A percentile compares a stretch with the other conserved stretches of the same genome.
Evolutionary conservation across 2,329 filamentous ascomycete species (phyloP).

Genomic region (Cucurbitaria berberidis): DNA sequence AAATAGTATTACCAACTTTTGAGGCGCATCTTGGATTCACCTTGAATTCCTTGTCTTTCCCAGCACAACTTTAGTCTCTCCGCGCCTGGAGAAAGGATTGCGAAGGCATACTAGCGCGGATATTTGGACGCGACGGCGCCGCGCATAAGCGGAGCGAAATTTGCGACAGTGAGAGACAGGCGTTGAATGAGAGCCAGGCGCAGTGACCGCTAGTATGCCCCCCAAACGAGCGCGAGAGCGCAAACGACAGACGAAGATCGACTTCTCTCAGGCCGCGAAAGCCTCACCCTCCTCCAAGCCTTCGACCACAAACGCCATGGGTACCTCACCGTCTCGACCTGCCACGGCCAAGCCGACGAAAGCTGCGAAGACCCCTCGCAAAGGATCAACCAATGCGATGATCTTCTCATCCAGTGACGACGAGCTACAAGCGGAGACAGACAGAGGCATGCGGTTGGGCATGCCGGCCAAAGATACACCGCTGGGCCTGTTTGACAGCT

Average conservation of each 20-base stretch:
- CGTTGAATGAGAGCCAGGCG: background rate
- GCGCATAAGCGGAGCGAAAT: background rate
- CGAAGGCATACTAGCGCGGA: background rate
- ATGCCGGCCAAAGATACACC: slow-evolving; percentile 20
- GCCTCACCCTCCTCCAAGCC: slow-evolving; percentile 46
- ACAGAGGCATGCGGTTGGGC: slow-evolving; percentile 24
- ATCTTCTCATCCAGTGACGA: slow-evolving; percentile 33
- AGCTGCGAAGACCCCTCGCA: slow-evolving; percentile 17
- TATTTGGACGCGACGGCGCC: slow-evolving; percentile 5
- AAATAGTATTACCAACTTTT: background rate
- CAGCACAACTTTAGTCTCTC: background rate
- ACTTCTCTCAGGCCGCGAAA: slow-evolving; percentile 52
- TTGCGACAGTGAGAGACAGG: slow-evolving; percentile 1
- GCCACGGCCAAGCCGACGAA: slow-evolving; percentile 10
- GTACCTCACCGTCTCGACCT: slow-evolving; percentile 6
- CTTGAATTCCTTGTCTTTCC: background rate
- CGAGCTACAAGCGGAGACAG: slow-evolving; percentile 24
- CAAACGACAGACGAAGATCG: slow-evolving; percentile 51
- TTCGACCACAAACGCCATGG: slow-evolving; percentile 26
- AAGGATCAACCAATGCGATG: slow-evolving; percentile 16
- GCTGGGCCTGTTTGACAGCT: slow-evolving; percentile 35
- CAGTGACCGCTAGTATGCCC: slow-evolving; percentile 23
- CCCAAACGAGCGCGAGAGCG: slow-evolving; percentile 30
- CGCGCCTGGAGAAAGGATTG: background rate
- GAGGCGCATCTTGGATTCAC: background rate